Percentiles rank a stretch among this genome's conserved stretches.
These are phyloP conservation scores for Brassica incana DNA, from an alignment of 345 rosid species.

Conservation along the genomic window DNA sequence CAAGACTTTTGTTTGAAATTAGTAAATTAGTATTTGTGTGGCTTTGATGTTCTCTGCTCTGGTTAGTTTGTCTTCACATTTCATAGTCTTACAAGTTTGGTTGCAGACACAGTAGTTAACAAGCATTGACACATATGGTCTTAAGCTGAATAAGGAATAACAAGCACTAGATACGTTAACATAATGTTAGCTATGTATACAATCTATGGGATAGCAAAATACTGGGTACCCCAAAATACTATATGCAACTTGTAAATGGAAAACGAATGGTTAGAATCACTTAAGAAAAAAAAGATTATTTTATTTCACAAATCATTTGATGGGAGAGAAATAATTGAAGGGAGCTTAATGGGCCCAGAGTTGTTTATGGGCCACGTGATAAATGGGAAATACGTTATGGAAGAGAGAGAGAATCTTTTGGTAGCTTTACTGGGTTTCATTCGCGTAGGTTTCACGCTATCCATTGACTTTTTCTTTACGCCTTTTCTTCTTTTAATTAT, in stretches of 20 bases:
- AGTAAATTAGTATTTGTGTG: conserved; percentile 19
- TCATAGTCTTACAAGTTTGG: not conserved
- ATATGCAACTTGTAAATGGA: not conserved
- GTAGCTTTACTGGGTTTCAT: conserved; percentile 22
- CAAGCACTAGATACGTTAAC: not conserved
- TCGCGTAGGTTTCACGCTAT: conserved; percentile 46
- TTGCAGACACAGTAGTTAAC: not conserved
- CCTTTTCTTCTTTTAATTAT: not conserved
- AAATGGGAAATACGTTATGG: not conserved
- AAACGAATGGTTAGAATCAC: not conserved
- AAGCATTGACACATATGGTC: not conserved
- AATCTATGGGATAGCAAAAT: not conserved
- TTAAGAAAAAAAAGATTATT: not conserved
- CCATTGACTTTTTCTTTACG: conserved; percentile 34
- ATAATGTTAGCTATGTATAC: not conserved
- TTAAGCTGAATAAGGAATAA: not conserved
- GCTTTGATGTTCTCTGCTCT: conserved; percentile 5
- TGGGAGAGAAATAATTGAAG: not conserved
- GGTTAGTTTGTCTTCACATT: not conserved
- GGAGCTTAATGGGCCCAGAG: conserved; percentile 12
- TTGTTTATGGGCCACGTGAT: conserved; percentile 35
- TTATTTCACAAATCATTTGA: not conserved
- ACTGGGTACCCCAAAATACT: not conserved
- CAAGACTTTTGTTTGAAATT: conserved; percentile 12
- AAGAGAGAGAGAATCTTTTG: conserved; percentile 27